Evolutionary conservation across 176 grass and related monocot species (phyloP).

Genomic region (Bonia amplexicaulis): DNA sequence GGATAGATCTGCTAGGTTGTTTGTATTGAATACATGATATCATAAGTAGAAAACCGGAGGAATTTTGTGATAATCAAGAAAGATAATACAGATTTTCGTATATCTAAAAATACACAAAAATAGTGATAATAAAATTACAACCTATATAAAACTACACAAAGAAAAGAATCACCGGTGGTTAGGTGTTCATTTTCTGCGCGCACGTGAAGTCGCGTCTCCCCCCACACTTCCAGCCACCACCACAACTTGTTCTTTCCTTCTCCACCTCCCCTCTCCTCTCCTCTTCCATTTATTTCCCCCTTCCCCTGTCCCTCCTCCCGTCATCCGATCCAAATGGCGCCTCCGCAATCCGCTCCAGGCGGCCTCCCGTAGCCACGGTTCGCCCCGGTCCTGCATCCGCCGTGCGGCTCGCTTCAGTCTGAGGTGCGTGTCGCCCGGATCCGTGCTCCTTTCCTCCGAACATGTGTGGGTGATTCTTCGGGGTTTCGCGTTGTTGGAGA

Average conservation of each 20-base stretch:
- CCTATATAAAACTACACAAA: too few relatives aligned
- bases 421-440: conserved; percentile 39
- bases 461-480: background rate
- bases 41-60: too few relatives aligned
- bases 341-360: background rate
- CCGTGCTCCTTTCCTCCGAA: background rate
- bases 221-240: conserved; percentile 21
- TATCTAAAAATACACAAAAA: too few relatives aligned
- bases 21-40: too few relatives aligned
- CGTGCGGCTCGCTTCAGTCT: background rate
- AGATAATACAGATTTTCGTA: too few relatives aligned
- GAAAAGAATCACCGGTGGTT: too few relatives aligned
- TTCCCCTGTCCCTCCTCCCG: background rate
- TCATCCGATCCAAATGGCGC: conserved; percentile 35
- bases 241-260: conserved; percentile 42
- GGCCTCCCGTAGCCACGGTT: conserved; percentile 9
- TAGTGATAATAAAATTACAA: too few relatives aligned
- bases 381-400: background rate
- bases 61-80: too few relatives aligned
- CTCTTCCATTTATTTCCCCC: background rate
- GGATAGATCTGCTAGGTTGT: too few relatives aligned
- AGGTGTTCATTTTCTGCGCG: background rate
- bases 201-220: conserved; percentile 24
- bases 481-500: background rate
- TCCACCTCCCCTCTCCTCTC: background rate